Evolutionary conservation across 306 rosid species (phyloP).

Genomic region (Medicago ruthenica): DNA sequence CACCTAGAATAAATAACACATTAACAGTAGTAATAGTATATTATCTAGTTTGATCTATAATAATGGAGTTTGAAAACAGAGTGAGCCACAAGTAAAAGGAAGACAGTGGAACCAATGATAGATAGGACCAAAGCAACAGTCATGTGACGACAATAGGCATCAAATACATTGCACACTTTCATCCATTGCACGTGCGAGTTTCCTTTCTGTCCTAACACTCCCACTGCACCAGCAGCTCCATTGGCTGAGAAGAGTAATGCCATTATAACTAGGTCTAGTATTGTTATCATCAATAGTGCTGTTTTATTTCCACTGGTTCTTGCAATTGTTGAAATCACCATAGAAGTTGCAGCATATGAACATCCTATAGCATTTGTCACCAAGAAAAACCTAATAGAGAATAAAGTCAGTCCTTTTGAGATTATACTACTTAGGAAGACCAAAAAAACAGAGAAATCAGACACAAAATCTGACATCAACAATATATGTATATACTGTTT

Average conservation of each 20-base stretch:
- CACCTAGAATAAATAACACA: background rate
- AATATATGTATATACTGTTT: no score
- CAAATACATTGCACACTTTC: conserved; percentile 61
- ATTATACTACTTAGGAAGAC: background rate
- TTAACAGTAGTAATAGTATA: background rate
- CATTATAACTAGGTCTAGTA: conserved; percentile 49
- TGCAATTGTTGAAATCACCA: conserved; percentile 37
- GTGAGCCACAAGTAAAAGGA: conserved; percentile 52
- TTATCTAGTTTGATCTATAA: conserved; percentile 33
- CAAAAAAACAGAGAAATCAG: no score
- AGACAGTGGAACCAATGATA: conserved; percentile 49
- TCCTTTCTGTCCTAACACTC: conserved; percentile 55
- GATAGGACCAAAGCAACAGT: conserved; percentile 59
- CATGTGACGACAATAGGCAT: conserved; percentile 56
- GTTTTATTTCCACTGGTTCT: conserved; percentile 35
- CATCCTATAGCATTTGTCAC: conserved; percentile 69
- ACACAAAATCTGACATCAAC: no score
- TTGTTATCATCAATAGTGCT: conserved; percentile 33
- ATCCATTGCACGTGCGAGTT: conserved; percentile 70
- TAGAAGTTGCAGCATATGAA: conserved; percentile 56
- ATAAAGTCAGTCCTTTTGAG: background rate
- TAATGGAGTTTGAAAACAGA: conserved; percentile 52
- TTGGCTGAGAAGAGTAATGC: conserved; percentile 62
- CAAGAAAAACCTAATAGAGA: conserved; percentile 55
- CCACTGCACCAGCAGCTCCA: conserved; percentile 65